A percentile compares a stretch with the other conserved stretches of the same genome.
Evolutionary conservation across 2,329 filamentous ascomycete genomes (phyloP).

Genomic region (Alternaria postmessia): DNA sequence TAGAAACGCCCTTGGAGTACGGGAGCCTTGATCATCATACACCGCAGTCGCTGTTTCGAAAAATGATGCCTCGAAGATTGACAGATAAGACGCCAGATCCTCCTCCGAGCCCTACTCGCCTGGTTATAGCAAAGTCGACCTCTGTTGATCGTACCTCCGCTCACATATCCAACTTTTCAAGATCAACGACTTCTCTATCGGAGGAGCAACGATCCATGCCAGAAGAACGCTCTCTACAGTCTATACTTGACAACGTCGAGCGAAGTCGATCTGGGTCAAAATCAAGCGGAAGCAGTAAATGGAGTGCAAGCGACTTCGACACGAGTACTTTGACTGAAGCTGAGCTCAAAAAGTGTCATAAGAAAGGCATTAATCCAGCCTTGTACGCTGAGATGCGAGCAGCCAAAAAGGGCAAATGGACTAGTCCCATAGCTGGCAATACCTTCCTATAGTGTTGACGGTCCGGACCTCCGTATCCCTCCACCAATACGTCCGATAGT

Average conservation of each 20-base stretch:
- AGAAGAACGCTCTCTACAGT: conserved; percentile 18
- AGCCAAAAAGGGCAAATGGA: conserved; percentile 51
- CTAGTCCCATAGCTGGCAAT: conserved; percentile 47
- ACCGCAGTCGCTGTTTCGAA: conserved; percentile 32
- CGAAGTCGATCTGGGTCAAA: conserved; percentile 28
- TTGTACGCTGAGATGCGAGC: conserved; percentile 59
- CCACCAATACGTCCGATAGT: neutral
- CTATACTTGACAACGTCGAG: conserved; percentile 13
- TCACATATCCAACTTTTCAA: conserved; percentile 34
- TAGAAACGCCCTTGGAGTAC: conserved; percentile 21
- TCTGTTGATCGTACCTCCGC: conserved; percentile 47
- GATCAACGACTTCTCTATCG: conserved; percentile 31
- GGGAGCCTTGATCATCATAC: conserved; percentile 24
- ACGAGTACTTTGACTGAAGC: conserved; percentile 50
- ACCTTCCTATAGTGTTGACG: conserved; percentile 36
- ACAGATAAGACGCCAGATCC: conserved; percentile 21
- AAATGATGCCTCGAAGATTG: conserved; percentile 25
- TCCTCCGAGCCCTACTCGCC: conserved; percentile 20
- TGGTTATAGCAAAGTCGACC: conserved; percentile 44
- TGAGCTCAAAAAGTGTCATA: conserved; percentile 55
- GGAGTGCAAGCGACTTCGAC: conserved; percentile 53
- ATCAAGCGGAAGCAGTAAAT: conserved; percentile 39
- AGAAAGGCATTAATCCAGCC: conserved; percentile 58
- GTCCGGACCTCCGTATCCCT: neutral
- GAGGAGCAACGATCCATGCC: conserved; percentile 16